A percentile compares a stretch with the other conserved stretches of the same genome.
Evolutionary conservation across 768 basidiomycete species (phyloP).

Genomic region (Macrolepiota fuliginosa): DNA sequence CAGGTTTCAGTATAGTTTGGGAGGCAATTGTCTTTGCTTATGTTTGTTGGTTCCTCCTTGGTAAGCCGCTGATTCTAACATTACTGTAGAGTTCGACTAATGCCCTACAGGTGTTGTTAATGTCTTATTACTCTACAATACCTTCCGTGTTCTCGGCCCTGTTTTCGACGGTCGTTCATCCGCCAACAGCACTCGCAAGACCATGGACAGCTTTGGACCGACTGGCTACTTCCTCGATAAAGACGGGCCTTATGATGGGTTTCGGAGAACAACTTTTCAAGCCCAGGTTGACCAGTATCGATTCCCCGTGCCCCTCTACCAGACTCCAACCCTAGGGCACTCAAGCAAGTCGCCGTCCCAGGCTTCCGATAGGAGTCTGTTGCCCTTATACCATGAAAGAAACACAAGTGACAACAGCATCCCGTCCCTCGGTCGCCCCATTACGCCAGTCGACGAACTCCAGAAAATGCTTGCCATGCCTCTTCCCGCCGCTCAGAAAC

Average conservation of each 20-base stretch:
- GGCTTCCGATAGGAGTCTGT: neutral
- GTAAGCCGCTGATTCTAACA: slow-evolving; percentile 30
- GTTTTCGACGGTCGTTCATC: slow-evolving; percentile 37
- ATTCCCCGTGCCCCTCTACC: slow-evolving; percentile 1
- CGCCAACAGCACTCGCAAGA: slow-evolving; percentile 24
- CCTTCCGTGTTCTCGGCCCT: slow-evolving; percentile 58
- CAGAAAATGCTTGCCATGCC: slow-evolving; percentile 2
- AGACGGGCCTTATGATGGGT: slow-evolving; percentile 11
- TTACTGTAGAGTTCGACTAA: slow-evolving; percentile 9
- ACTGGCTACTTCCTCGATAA: slow-evolving; percentile 18
- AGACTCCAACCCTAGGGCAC: neutral
- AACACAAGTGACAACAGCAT: slow-evolving; percentile 3
- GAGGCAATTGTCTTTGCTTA: slow-evolving; percentile 46
- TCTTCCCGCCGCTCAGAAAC: neutral
- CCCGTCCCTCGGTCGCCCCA: slow-evolving; percentile 1
- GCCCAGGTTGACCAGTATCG: slow-evolving; percentile 1
- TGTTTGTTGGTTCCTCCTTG: slow-evolving; percentile 50
- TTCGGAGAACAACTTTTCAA: neutral
- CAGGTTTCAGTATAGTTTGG: slow-evolving; percentile 47
- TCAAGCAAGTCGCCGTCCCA: neutral
- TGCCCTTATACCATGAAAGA: slow-evolving; percentile 1
- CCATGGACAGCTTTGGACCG: slow-evolving; percentile 29
- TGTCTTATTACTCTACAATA: slow-evolving; percentile 66
- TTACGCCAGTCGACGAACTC: slow-evolving; percentile 5
- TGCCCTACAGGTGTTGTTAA: slow-evolving; percentile 53